Evolutionary conservation across 2,329 filamentous ascomycete species (phyloP).

Genomic region (Microsporum ferrugineum): DNA sequence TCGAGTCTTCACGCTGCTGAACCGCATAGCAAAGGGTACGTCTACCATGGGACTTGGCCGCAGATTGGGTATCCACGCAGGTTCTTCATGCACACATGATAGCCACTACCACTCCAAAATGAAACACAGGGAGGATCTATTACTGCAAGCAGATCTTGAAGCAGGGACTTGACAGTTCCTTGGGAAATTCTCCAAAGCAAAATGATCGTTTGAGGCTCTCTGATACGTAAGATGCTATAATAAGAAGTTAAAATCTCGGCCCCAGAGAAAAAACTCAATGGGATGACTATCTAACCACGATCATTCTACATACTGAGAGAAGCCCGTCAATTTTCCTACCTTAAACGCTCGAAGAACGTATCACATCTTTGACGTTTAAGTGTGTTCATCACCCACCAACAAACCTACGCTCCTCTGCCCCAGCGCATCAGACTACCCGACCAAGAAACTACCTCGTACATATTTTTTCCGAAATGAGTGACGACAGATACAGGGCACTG

Average conservation of each 20-base stretch:
- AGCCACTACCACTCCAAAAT: background rate
- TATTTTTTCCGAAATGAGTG: background rate
- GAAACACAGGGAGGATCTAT: background rate
- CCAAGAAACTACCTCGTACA: background rate
- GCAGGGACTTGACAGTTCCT: background rate
- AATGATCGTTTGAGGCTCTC: background rate
- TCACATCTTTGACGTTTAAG: too few species aligned
- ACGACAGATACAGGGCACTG: slow-evolving; percentile 1
- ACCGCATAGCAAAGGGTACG: background rate
- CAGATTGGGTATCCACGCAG: slow-evolving; percentile 6
- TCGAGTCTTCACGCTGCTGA: background rate
- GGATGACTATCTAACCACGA: background rate
- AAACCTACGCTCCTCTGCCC: background rate
- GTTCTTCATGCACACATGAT: background rate
- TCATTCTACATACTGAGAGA: background rate
- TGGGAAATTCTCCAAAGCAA: background rate
- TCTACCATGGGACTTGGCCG: background rate
- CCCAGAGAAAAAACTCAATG: background rate
- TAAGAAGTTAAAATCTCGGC: background rate
- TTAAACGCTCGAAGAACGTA: background rate
- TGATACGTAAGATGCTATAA: background rate
- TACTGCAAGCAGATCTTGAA: background rate
- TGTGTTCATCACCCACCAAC: background rate
- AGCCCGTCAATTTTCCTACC: background rate
- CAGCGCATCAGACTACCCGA: background rate